phyloP scores from a whole-genome alignment of 2,329 filamentous ascomycete genomes.

The Coniella vitis region DNA sequence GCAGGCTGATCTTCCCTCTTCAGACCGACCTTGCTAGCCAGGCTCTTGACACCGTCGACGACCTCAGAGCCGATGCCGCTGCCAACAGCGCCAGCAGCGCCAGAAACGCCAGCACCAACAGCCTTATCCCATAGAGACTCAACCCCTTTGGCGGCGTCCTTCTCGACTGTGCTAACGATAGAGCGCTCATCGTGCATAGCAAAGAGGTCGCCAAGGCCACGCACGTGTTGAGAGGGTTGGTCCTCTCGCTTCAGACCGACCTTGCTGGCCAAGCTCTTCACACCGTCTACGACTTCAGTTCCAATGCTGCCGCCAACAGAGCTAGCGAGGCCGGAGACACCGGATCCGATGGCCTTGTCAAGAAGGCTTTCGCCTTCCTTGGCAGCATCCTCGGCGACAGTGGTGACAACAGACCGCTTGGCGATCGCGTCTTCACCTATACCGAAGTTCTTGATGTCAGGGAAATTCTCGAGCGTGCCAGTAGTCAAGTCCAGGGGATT shows the following conservation, averaged over 20 bases:
- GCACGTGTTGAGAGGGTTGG: background rate
- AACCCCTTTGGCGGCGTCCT: background rate
- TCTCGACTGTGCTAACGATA: background rate
- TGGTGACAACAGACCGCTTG: background rate
- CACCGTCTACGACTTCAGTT: background rate
- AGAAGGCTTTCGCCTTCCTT: background rate
- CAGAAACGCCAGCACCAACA: background rate
- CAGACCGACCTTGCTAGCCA: background rate
- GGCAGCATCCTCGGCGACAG: background rate
- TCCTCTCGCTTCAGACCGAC: background rate
- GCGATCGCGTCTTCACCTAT: no score
- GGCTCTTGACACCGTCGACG: background rate
- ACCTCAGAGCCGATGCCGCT: background rate
- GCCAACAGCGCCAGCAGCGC: background rate
- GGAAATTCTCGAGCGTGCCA: no score
- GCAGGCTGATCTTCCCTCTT: background rate
- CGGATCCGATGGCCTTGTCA: background rate
- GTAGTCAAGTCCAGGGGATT: background rate
- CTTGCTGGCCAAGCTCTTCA: background rate
- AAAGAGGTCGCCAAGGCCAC: background rate
- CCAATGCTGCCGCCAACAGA: background rate
- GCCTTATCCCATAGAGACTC: background rate
- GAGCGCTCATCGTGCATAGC: background rate
- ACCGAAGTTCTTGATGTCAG: no score
- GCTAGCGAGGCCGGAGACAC: background rate